Evolutionary conservation across 805 yeast genomes (phyloP).

Genomic region (Yamadazyma sp.): DNA sequence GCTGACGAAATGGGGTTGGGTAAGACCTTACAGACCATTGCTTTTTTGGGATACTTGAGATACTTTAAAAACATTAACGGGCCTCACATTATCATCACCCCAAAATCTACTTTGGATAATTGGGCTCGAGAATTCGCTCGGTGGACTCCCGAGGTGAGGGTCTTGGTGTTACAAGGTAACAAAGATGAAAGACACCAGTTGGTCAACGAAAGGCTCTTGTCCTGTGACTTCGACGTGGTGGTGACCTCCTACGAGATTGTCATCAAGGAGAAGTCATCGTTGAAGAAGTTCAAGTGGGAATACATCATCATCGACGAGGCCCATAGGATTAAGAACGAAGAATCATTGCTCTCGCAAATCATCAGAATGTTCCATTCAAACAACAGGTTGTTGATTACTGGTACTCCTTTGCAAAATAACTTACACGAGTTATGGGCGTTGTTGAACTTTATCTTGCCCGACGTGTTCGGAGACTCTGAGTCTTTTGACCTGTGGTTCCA

Average conservation of each 20-base stretch:
- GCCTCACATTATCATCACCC: constrained; percentile 89
- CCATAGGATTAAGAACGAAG: constrained; percentile 94
- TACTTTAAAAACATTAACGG: constrained; percentile 79
- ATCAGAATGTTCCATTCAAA: constrained; percentile 84
- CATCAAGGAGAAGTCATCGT: constrained; percentile 76
- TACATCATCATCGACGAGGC: constrained; percentile 95
- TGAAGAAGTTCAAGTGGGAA: constrained; percentile 88
- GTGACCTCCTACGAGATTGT: constrained; percentile 94
- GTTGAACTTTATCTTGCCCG: constrained; percentile 85
- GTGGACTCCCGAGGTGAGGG: constrained; percentile 95
- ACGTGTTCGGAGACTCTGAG: constrained; percentile 89
- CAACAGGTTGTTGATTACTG: constrained; percentile 84
- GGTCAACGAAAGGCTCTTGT: constrained; percentile 56
- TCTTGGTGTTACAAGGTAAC: constrained; percentile 82
- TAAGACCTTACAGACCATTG: constrained; percentile 90
- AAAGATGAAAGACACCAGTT: constrained; percentile 73
- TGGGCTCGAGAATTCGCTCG: constrained; percentile 93
- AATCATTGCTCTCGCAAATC: constrained; percentile 86
- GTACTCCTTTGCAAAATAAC: constrained; percentile 94
- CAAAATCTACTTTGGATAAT: constrained; percentile 92
- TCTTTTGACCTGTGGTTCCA: constrained; percentile 89
- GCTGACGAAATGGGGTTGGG: constrained; percentile 99
- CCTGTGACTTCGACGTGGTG: constrained; percentile 84
- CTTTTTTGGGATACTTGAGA: constrained; percentile 86
- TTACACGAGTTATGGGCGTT: constrained; percentile 96